Base-by-base conservation (phyloP, 192 early-diverging fungal genomes). In the Gigaspora rosea region DNA sequence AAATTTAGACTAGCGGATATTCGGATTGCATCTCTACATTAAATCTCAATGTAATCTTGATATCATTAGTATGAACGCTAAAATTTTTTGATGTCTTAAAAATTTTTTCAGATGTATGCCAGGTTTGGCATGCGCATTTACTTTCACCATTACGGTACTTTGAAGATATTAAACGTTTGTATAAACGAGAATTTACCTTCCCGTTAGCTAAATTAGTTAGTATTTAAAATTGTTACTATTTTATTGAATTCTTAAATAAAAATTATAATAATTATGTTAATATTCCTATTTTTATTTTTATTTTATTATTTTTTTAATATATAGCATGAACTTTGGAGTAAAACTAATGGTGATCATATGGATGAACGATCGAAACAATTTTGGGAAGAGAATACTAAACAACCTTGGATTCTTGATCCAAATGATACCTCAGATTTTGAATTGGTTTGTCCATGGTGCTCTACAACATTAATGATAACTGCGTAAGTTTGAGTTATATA, bases 91-190 rank as follows among this genome's bases (percentile, higher is more conserved):
- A 11, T 54, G 3, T 16, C 16, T 54, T 9, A 54, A 54, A 16
- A 54, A 54, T 0, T 54, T 54, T 5, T 54, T 16, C 11, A 82
- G 85, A 88, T 59, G 86, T 88, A 20, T 83, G 81, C 3, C 70
- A 80, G 36, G 84, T 89, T 56, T 89, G 88, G 88, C 88, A 89
- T 57, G 27, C 74, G 48, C 88, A 89, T 67, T 82, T 84, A 78
- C 71, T 89, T 10, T 81, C 77, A 22, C 87, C 87, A 27, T 32
- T 85, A 7, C 74, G 81, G 10, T 89, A 89, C 79, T 78, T 85
- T 59, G 86, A 89, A 63, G 87, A 88, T 78, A 83, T 68, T 22
- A 78, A 74, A 69, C 80, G 78, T 41, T 46, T 86, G 9, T 82
- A 80, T 73, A 36, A 61, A 41, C 18, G 11, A 61, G n/a, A 47